A percentile compares a stretch with the other conserved stretches of the same genome.
Conservation (phyloP, 2,329 filamentous ascomycete genomes). For the Cytospora schulzeri region DNA sequence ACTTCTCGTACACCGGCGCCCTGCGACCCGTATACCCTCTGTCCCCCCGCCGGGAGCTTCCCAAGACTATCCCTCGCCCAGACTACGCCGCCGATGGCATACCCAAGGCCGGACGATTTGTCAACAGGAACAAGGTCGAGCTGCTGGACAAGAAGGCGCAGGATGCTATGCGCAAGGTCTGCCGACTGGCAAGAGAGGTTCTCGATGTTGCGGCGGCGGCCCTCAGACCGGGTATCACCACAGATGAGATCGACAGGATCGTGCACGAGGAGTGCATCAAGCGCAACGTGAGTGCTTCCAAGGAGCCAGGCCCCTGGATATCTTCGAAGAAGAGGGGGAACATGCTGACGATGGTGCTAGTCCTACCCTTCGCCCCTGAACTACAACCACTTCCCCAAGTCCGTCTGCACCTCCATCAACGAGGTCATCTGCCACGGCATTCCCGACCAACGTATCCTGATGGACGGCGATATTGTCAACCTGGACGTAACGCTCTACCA, state of each 20-base stretch:
- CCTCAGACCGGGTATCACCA: slow-evolving; percentile 70
- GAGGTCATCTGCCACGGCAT: slow-evolving; percentile 99
- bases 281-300: slow-evolving; percentile 60
- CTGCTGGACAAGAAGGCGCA: slow-evolving; percentile 70
- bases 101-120: slow-evolving; percentile 60
- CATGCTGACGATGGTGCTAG: slow-evolving; percentile 46
- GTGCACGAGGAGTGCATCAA: slow-evolving; percentile 77
- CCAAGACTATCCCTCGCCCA: slow-evolving; percentile 78
- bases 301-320: background rate
- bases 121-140: slow-evolving; percentile 78
- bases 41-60: slow-evolving; percentile 71
- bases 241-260: slow-evolving; percentile 74
- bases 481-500: slow-evolving; percentile 96
- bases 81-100: slow-evolving; percentile 89
- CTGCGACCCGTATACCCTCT: slow-evolving; percentile 87
- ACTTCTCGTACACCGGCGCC: slow-evolving; percentile 77
- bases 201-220: slow-evolving; percentile 72
- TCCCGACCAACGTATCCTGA: slow-evolving; percentile 81
- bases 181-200: slow-evolving; percentile 70
- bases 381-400: slow-evolving; percentile 97
- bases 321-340: slow-evolving; percentile 48
- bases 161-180: slow-evolving; percentile 75
- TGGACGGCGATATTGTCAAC: slow-evolving; percentile 96
- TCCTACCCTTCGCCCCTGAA: slow-evolving; percentile 94
- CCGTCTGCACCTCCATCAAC: slow-evolving; percentile 93